Evolutionary conservation across 1,139 yeast species (phyloP), one percentile per base, ranked within the genome.

Genomic region (Candida tetrigidarum): DNA sequence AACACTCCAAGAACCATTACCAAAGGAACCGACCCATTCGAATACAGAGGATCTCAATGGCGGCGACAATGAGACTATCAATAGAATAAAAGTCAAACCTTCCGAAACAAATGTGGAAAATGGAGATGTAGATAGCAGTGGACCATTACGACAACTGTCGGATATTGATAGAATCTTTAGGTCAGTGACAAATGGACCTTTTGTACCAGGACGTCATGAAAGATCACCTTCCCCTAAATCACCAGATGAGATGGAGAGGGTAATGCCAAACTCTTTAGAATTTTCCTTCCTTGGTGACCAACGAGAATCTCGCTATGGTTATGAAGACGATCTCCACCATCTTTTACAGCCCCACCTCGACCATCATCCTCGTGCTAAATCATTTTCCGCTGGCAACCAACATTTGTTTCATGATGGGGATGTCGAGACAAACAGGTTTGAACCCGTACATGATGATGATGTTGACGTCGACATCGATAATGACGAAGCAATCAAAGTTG

Each of bases 221-320:
- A 22, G 28, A 18, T 25, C 33, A 11, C 34, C 36, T 15, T 38
- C 35, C 39, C 45, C 41, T 35, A 43, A 25, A 9, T 28, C 47
- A 32, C 51, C 49, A 11, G 49, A 48, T 25, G 63, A 60, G n/a
- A 50, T 63, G 2, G 55, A 62, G 4, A 52, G 52, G 27, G 51
- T 63, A 1, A 54, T 69, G 9, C 58, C 63, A 1, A 69, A 69
- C 44, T 57, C 74, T 0, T 58, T 65, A 50, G 51, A 62, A 10
- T 64, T 66, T 42, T 59, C 63, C 39, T 56, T 54, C 35, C 47
- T 54, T 35, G 48, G 48, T 20, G 54, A 45, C 5, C 72, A 67
- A 45, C 56, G 53, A 15, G 71, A 69, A 44, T 50, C 53, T 4
- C 50, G 73, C 25, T 69, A 64, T 43, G 47, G 66, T 1, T 62